Evolutionary conservation across 306 rosid species (phyloP).

Genomic region (Pueraria montana): DNA sequence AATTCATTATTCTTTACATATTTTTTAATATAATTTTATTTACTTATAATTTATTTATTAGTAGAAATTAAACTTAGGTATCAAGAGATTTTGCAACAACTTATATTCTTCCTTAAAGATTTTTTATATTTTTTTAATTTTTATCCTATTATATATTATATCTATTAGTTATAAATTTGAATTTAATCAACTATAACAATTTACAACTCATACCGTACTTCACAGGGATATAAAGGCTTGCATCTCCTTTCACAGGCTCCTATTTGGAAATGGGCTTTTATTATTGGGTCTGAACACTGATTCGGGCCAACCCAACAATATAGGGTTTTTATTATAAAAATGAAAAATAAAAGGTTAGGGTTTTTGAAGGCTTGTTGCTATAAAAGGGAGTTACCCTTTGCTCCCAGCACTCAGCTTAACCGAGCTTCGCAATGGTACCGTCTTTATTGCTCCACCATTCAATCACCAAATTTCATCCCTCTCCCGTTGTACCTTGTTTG

Average conservation of each 20-base stretch:
- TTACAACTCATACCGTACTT: too few species aligned
- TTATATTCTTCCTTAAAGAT: too few species aligned
- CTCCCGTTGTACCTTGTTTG: neutral
- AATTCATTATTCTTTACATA: too few species aligned
- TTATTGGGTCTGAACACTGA: too few species aligned
- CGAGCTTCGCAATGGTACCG: slow-evolving; percentile 46
- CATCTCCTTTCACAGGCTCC: neutral
- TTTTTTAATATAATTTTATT: too few species aligned
- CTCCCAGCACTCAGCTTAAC: slow-evolving; percentile 35
- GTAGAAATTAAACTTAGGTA: too few species aligned
- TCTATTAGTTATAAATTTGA: neutral
- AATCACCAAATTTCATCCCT: neutral
- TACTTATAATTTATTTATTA: too few species aligned
- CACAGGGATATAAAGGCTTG: neutral
- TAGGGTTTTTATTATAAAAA: neutral
- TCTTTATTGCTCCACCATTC: neutral
- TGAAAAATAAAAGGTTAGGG: slow-evolving; percentile 43
- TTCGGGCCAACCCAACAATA: neutral
- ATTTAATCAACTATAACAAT: too few species aligned
- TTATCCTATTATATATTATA: neutral
- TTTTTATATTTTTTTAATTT: too few species aligned
- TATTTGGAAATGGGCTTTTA: slow-evolving; percentile 10
- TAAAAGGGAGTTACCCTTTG: slow-evolving; percentile 41
- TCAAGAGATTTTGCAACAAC: too few species aligned
- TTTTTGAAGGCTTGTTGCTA: slow-evolving; percentile 43